Conservation (phyloP, 2,329 filamentous ascomycete genomes). For the Fonsecaea nubica region DNA sequence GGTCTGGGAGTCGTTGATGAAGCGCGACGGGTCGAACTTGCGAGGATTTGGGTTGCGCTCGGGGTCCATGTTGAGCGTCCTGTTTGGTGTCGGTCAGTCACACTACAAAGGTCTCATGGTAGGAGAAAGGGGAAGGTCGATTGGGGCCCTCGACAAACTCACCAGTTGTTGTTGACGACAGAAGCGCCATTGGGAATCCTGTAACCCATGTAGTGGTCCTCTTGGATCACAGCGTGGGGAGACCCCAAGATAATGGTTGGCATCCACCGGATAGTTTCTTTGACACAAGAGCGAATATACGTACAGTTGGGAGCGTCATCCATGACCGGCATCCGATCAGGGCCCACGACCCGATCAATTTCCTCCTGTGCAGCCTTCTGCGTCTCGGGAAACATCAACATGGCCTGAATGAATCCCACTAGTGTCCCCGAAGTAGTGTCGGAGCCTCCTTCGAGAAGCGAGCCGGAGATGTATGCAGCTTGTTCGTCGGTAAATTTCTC, state of each 20-base stretch:
- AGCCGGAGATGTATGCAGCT: conserved; percentile 45
- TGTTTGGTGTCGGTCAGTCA: background rate
- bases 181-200: conserved; percentile 35
- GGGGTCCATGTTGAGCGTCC: conserved; percentile 40
- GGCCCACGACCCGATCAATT: conserved; percentile 59
- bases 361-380: conserved; percentile 55
- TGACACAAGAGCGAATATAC: conserved; percentile 62
- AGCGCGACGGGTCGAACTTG: conserved; percentile 44
- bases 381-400: conserved; percentile 58
- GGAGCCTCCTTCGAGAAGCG: conserved; percentile 50
- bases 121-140: background rate
- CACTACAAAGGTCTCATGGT: too few species aligned
- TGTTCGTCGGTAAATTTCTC: conserved; percentile 34
- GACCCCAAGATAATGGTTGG: conserved; percentile 44
- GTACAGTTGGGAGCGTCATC: conserved; percentile 58
- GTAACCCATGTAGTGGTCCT: conserved; percentile 38
- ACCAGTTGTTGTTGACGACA: conserved; percentile 39
- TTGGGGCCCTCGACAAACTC: background rate
- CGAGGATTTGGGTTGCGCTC: conserved; percentile 41
- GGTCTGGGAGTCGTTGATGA: conserved; percentile 40
- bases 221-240: conserved; percentile 36
- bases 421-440: conserved; percentile 55
- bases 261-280: conserved; percentile 64
- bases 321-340: conserved; percentile 55
- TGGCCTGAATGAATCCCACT: conserved; percentile 55